Conservation (phyloP, 805 yeast species). For the Millerozyma miso region DNA sequence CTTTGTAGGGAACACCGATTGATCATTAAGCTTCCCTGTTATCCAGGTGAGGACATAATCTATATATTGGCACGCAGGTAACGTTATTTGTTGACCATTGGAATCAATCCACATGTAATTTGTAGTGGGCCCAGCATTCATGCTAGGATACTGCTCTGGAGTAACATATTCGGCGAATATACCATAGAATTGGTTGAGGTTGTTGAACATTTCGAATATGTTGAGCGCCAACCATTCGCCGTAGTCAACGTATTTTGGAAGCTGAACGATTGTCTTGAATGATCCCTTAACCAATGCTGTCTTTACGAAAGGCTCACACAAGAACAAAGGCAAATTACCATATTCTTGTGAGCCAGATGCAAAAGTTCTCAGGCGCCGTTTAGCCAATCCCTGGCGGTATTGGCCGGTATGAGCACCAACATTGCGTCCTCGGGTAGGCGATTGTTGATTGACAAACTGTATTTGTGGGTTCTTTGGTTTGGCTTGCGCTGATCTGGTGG, state of each 20-base stretch:
- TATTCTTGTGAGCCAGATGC: conserved; percentile 4
- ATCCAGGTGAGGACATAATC: conserved; percentile 92
- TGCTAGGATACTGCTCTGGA: conserved; percentile 83
- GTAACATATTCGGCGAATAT: conserved; percentile 89
- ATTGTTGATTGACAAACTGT: conserved; percentile 10
- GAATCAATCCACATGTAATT: conserved; percentile 90
- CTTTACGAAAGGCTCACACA: conserved; percentile 89
- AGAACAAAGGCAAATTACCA: conserved; percentile 52
- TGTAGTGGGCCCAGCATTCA: conserved; percentile 93
- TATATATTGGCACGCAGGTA: conserved; percentile 91
- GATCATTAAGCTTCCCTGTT: conserved; percentile 81
- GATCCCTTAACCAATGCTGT: conserved; percentile 96
- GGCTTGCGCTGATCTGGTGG: conserved; percentile 40
- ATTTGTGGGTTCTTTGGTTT: conserved; percentile 20
- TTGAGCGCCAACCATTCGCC: conserved; percentile 96
- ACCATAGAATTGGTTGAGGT: conserved; percentile 82
- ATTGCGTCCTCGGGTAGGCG: conserved; percentile 19
- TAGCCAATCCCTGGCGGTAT: conserved; percentile 11
- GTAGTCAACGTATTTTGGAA: conserved; percentile 90
- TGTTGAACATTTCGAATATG: conserved; percentile 83
- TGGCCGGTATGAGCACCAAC: conserved; percentile 5
- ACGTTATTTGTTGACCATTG: conserved; percentile 67
- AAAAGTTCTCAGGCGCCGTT: conserved; percentile 5
- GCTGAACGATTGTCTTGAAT: conserved; percentile 89
- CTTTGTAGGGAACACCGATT: conserved; percentile 85